These are phyloP conservation scores for Pseudopyricularia javanii DNA, from an alignment of 2,329 filamentous ascomycete genomes.

Conservation along the genomic window DNA sequence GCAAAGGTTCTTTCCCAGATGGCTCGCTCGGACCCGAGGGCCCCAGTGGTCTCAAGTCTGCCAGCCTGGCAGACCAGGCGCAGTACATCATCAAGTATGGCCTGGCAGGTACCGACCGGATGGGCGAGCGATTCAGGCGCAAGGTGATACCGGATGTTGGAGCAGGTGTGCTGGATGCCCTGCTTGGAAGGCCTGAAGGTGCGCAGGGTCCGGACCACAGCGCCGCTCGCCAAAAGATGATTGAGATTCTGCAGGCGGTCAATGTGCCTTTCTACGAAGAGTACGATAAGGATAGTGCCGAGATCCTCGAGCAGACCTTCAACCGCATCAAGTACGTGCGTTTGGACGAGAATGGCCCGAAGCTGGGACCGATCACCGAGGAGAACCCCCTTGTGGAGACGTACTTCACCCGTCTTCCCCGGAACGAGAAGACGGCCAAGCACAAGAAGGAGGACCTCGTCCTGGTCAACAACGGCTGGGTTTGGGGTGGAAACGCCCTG, in stretches of 20 bases:
- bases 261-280: conserved; percentile 87
- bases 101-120: conserved; percentile 55
- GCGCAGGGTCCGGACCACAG: conserved; percentile 34
- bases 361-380: conserved; percentile 64
- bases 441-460: conserved; percentile 67
- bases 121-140: conserved; percentile 72
- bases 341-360: conserved; percentile 84
- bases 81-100: conserved; percentile 57
- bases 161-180: conserved; percentile 53
- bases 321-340: conserved; percentile 93
- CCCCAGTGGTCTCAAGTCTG: conserved; percentile 34
- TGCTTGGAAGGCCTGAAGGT: conserved; percentile 57
- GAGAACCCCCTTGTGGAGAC: conserved; percentile 77
- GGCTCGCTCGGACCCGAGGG: conserved; percentile 22
- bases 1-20: conserved; percentile 41
- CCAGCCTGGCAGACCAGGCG: conserved; percentile 36
- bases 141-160: conserved; percentile 55
- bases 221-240: conserved; percentile 41
- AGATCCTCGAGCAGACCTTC: conserved; percentile 81
- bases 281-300: conserved; percentile 72
- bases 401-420: conserved; percentile 84
- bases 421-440: conserved; percentile 65
- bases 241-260: conserved; percentile 62
- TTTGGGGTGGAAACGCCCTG: conserved; percentile 93
- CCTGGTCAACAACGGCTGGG: conserved; percentile 94